These are phyloP conservation scores for Limnomonas spitsbergensis DNA, from an alignment of 139 green algal genomes.

Conservation along the genomic window DNA sequence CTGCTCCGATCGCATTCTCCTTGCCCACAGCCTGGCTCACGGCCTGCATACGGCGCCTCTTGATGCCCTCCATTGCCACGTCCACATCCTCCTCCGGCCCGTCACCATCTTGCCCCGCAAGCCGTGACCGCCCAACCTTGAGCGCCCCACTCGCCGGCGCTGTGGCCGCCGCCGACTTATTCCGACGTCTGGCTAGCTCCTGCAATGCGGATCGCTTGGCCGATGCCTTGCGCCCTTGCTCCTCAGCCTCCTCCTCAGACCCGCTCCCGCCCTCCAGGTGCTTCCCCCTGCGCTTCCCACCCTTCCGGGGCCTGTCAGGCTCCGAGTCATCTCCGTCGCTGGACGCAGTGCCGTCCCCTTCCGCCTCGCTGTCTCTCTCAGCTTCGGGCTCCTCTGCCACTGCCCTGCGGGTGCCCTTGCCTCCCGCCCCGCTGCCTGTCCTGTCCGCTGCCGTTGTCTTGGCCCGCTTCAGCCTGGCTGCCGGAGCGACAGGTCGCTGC, in stretches of 20 bases:
- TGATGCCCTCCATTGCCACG: background rate
- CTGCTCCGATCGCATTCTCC: background rate
- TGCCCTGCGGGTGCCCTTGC: too few species aligned
- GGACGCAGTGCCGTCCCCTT: background rate
- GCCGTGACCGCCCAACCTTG: too few species aligned
- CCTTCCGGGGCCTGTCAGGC: too few species aligned
- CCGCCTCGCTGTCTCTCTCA: background rate
- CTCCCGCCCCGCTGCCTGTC: too few species aligned
- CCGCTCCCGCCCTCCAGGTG: too few species aligned
- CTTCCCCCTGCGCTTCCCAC: too few species aligned
- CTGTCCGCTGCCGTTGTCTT: too few species aligned
- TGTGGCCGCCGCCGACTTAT: background rate
- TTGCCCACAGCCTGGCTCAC: background rate
- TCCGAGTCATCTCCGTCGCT: background rate
- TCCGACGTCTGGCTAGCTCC: slow-evolving; percentile 1
- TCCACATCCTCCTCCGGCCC: background rate
- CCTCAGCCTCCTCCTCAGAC: background rate
- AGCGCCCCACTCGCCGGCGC: too few species aligned
- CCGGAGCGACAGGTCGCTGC: too few species aligned
- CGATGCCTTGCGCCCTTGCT: slow-evolving; percentile 16
- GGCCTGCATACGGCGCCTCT: background rate
- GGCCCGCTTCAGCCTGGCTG: too few species aligned
- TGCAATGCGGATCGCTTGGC: slow-evolving; percentile 21
- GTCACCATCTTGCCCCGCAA: too few species aligned
- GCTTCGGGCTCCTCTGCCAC: too few species aligned